Evolutionary conservation across 495 filamentous ascomycete species (phyloP).

Genomic region (Parachaetomium inaequale): DNA sequence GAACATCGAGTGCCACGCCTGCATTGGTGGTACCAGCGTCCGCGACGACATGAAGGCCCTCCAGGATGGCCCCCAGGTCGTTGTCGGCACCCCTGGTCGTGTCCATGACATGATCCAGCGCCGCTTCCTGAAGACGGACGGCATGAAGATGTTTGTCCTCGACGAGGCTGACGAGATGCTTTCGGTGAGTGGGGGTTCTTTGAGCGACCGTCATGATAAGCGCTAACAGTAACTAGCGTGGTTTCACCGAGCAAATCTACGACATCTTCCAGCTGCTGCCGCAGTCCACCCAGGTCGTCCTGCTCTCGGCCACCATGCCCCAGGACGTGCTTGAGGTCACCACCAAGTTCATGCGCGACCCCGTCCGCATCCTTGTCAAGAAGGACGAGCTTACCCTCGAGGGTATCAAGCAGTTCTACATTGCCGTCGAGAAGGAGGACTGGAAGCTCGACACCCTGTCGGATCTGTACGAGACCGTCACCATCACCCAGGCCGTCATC

Average conservation of each 20-base stretch:
- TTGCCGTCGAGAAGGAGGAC: conserved; percentile 98
- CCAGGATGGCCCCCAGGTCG: conserved; percentile 94
- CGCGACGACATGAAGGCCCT: conserved; percentile 96
- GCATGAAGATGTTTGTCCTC: conserved; percentile 99
- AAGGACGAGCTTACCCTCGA: conserved; percentile 98
- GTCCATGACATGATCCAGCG: conserved; percentile 99
- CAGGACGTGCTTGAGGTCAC: conserved; percentile 99
- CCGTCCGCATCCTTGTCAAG: conserved; percentile 98
- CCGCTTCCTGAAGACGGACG: conserved; percentile 83
- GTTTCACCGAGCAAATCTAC: conserved; percentile 99
- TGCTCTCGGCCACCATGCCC: conserved; percentile 93
- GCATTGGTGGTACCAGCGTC: conserved; percentile 96
- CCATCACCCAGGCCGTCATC: conserved; percentile 98
- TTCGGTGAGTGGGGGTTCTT: conserved; percentile 58
- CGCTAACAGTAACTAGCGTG: conserved; percentile 57
- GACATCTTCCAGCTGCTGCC: conserved; percentile 97
- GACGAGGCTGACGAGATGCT: conserved; percentile 93
- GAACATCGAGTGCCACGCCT: conserved; percentile 98
- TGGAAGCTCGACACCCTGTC: conserved; percentile 99
- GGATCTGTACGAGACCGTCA: conserved; percentile 98
- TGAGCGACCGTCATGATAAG: not conserved
- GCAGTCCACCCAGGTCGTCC: conserved; percentile 93
- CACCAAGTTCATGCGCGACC: conserved; percentile 99
- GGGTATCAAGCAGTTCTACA: conserved; percentile 98
- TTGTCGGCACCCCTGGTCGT: conserved; percentile 91